Base-by-base conservation (phyloP, 768 basidiomycete genomes). In the Lanmaoa pseudosensibilis region DNA sequence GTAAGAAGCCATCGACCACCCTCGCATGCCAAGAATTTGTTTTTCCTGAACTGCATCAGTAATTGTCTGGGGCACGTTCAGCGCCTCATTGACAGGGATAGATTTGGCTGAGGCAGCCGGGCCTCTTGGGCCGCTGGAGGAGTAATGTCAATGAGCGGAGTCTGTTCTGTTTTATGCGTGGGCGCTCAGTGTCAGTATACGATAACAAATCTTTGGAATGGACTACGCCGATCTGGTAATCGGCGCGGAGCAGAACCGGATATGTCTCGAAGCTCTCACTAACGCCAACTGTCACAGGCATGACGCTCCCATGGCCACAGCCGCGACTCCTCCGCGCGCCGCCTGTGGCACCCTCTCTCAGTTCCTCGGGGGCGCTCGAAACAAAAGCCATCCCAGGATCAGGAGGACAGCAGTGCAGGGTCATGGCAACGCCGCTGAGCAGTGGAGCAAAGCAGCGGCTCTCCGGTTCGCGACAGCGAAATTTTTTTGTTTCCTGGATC, bases 351-450 rank as follows among this genome's bases (percentile, higher is more conserved):
- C 41, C 50, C 56, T 55, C 50, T 21, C 56, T 46, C 27, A n/a
- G 47, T 48, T 50, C 37, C 52, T 56, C 52, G 56, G 56, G 53
- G 41, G 64, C 46, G 36, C 52, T 58, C 37, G 57, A 55, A 58
- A 53, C 51, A 53, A 49, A 49, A 32, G 21, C 5, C 45, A n/a
- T 54, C 46, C 30, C 50, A 56, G 46, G 56, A 55, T 58, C 40
- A 49, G 49, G 54, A 52, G 47, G 37, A 52, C 38, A 32, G 58
- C 57, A 50, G 59, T 60, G 55, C 69, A 59, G 58, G 67, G 62
- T 62, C 67, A 43, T 63, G 47, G 57, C 57, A 63, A 56, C 65
- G 68, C 69, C 68, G 68, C 68, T 69, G 68, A 71, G 65, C 67
- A 30, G 55, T 60, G 53, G 30, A 33, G 46, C 53, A 60, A 59